Evolutionary conservation across 2,329 filamentous ascomycete species (phyloP).

Genomic region (Exophiala xenobiotica): DNA sequence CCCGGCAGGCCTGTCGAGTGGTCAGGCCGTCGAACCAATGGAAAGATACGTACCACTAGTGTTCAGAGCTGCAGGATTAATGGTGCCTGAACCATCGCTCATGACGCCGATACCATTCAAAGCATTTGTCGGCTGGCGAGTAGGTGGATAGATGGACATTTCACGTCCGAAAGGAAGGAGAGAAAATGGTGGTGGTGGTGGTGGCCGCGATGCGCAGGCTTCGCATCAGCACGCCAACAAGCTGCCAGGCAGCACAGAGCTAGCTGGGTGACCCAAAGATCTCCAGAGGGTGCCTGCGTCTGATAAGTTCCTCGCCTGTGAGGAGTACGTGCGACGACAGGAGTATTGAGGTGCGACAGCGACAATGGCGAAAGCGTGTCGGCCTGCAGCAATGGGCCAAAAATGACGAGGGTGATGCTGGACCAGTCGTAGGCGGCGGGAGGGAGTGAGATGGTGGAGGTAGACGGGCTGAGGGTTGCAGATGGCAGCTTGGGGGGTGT

Average conservation of each 20-base stretch:
- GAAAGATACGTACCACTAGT: slow-evolving; percentile 61
- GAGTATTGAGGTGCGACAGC: slow-evolving; percentile 23
- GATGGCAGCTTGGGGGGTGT: slow-evolving; percentile 17
- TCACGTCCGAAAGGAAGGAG: slow-evolving; percentile 15
- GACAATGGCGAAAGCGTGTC: slow-evolving; percentile 18
- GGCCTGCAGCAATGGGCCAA: slow-evolving; percentile 27
- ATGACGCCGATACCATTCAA: slow-evolving; percentile 59
- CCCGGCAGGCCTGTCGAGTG: slow-evolving; percentile 7
- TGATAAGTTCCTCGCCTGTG: slow-evolving; percentile 18
- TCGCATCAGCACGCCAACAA: slow-evolving; percentile 27
- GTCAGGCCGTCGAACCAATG: slow-evolving; percentile 13
- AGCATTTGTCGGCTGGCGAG: slow-evolving; percentile 55
- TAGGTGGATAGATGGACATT: slow-evolving; percentile 47
- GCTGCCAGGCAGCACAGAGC: slow-evolving; percentile 27
- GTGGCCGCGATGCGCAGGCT: slow-evolving; percentile 25
- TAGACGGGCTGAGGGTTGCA: slow-evolving; percentile 20
- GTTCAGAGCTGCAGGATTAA: slow-evolving; percentile 85
- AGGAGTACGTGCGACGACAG: slow-evolving; percentile 18
- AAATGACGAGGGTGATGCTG: slow-evolving; percentile 23
- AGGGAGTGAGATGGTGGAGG: slow-evolving; percentile 21
- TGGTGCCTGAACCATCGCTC: slow-evolving; percentile 78
- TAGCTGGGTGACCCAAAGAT: slow-evolving; percentile 23
- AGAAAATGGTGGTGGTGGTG: slow-evolving; percentile 19
- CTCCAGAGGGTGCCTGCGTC: slow-evolving; percentile 26
- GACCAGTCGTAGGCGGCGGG: slow-evolving; percentile 3